These are phyloP conservation scores for Exophiala calicioides DNA, from an alignment of 2,329 filamentous ascomycete genomes.

Conservation along the genomic window DNA sequence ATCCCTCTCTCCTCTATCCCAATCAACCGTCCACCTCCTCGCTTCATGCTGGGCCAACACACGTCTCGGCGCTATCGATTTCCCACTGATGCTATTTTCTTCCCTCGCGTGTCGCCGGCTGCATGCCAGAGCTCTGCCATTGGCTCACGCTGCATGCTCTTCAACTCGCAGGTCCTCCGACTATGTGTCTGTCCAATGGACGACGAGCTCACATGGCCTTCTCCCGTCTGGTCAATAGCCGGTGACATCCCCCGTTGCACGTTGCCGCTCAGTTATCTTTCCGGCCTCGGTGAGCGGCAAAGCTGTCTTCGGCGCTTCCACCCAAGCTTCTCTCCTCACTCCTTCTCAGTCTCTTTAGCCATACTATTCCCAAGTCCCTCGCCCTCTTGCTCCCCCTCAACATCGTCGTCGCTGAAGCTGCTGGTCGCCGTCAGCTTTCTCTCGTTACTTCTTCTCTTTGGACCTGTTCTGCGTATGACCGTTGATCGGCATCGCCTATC, in stretches of 20 bases:
- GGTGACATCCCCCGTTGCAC: conserved; percentile 26
- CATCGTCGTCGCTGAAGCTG: conserved; percentile 27
- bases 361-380: conserved; percentile 10
- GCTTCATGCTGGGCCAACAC: conserved; percentile 18
- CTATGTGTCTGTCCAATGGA: conserved; percentile 18
- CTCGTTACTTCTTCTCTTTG: conserved; percentile 18
- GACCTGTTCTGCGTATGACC: conserved; percentile 9
- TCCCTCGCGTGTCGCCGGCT: conserved; percentile 23
- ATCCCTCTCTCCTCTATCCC: conserved; percentile 1
- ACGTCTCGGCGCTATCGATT: conserved; percentile 23
- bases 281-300: conserved; percentile 17
- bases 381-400: conserved; percentile 5
- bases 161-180: conserved; percentile 1
- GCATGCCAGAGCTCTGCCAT: conserved; percentile 10
- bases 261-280: conserved; percentile 9
- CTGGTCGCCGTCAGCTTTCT: conserved; percentile 27
- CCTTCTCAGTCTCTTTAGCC: conserved; percentile 13
- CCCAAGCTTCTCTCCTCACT: conserved; percentile 5
- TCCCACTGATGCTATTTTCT: conserved; percentile 16
- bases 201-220: conserved; percentile 6
- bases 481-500: conserved; percentile 25
- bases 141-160: conserved; percentile 11
- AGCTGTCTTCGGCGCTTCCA: conserved; percentile 23
- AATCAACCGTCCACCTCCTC: conserved; percentile 15
- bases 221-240: conserved; percentile 14